Evolutionary conservation across 2,329 filamentous ascomycete species (phyloP).

Genomic region (Phaeosphaeriaceae sp.): DNA sequence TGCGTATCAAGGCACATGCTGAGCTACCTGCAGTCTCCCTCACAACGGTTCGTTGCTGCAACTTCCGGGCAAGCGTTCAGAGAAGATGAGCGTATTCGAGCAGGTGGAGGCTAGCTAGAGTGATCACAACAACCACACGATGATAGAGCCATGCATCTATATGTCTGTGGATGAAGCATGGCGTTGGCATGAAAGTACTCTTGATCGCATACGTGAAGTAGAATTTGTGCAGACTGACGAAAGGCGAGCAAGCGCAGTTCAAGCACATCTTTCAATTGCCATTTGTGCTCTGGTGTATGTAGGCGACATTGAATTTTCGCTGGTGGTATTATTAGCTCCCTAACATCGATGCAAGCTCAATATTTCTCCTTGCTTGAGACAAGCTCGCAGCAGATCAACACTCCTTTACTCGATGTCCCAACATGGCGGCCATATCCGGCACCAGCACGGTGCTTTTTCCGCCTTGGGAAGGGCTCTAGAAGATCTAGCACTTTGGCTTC

Average conservation of each 20-base stretch:
- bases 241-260: not conserved
- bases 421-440: not conserved
- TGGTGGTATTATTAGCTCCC: not conserved
- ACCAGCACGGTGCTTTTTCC: not conserved
- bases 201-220: not conserved
- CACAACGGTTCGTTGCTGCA: not conserved
- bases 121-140: not conserved
- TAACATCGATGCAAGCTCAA: not conserved
- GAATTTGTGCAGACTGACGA: not conserved
- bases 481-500: not conserved
- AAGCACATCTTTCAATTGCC: not conserved
- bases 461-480: slow-evolving; percentile 8
- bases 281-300: not conserved
- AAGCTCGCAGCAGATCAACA: not conserved
- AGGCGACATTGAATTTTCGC: not conserved
- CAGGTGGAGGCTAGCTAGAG: not conserved
- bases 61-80: not conserved
- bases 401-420: not conserved
- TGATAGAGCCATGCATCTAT: not conserved
- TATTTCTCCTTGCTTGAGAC: not conserved
- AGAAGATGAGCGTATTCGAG: not conserved
- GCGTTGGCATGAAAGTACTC: not conserved
- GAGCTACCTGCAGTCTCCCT: not conserved
- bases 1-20: not conserved
- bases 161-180: not conserved